Base-by-base conservation (phyloP, 306 rosid species). In the Trifolium pratense region DNA sequence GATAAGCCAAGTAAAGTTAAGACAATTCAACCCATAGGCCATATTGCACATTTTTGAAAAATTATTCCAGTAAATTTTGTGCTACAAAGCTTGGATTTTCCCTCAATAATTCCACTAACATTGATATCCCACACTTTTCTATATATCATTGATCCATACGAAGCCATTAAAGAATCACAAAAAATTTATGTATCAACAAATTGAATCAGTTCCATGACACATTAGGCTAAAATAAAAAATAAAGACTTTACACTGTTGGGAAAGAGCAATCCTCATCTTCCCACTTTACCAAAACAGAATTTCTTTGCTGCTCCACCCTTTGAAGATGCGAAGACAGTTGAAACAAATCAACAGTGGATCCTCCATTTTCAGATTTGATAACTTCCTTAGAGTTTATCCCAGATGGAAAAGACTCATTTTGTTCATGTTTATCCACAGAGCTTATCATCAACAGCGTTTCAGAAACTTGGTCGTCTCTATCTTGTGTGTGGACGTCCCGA, bases 301-400 rank as follows among this genome's bases (percentile, higher is more conserved):
- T 80, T 80, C 87, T 84, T 73, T 87, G 91, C 40, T 78, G 86
- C 83, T 91, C 92, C 76, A 91, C 97, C 79, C 96, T 86, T 66
- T 81, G 86, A 76, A 91, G 94, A 80, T 91, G 88, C 31, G 92
- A 86, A 52, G 97, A 89, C 78, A 91, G 70, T 34, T 91, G 96
- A 68, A 86, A 83, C 75, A 89, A 70, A 72, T 91, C 84, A 72
- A 89, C 88, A 1, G 85, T 84, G 4, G 81, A 56, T 71, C 85
- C 60, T 71, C 85, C 95, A 71, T 56, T 52, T 78, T 88, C 86
- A 6, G 63, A 79, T 73, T 84, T 82, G 71, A 69, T 45, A 49
- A 25, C 75, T 68, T 79, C 88, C 62, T 52, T 37, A 2, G 89
- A 71, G 77, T 77, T 78, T 58, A 55, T 29, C 62, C 36, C 78